phyloP scores from a whole-genome alignment of 2,329 filamentous ascomycete species.

The Fusarium nurragi region DNA sequence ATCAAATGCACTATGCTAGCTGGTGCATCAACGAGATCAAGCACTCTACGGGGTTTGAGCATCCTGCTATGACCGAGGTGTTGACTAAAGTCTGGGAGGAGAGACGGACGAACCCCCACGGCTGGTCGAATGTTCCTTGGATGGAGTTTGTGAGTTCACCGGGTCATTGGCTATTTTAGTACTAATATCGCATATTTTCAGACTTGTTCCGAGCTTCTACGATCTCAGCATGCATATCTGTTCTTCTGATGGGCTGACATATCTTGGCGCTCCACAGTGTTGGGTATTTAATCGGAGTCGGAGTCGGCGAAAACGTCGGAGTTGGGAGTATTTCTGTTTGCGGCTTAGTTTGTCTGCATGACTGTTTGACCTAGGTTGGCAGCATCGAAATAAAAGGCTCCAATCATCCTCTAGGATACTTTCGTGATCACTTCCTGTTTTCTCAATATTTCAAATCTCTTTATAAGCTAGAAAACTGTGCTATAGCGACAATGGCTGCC shows the following conservation, averaged over 20 bases:
- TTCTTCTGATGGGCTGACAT: slow-evolving; percentile 24
- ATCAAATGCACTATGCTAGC: slow-evolving; percentile 43
- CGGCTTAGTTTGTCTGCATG: not conserved
- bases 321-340: slow-evolving; percentile 21
- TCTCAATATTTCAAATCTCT: accelerated
- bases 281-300: not conserved
- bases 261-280: not conserved
- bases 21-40: slow-evolving; percentile 42
- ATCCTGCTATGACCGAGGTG: slow-evolving; percentile 41
- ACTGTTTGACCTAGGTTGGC: not conserved
- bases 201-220: slow-evolving; percentile 32
- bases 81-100: slow-evolving; percentile 41
- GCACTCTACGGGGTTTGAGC: slow-evolving; percentile 39
- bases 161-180: not conserved
- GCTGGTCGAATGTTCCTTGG: slow-evolving; percentile 40
- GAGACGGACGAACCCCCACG: slow-evolving; percentile 22
- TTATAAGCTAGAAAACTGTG: too few species aligned
- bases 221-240: slow-evolving; percentile 32
- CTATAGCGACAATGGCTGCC: slow-evolving; percentile 1
- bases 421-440: accelerated
- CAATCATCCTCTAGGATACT: accelerated
- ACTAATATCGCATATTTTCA: not conserved
- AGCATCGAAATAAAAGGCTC: slow-evolving; percentile 2
- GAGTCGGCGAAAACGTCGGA: not conserved
- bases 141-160: slow-evolving; percentile 44